These are phyloP conservation scores for Citrus trifoliata DNA, from an alignment of 345 rosid species.

Conservation along the genomic window DNA sequence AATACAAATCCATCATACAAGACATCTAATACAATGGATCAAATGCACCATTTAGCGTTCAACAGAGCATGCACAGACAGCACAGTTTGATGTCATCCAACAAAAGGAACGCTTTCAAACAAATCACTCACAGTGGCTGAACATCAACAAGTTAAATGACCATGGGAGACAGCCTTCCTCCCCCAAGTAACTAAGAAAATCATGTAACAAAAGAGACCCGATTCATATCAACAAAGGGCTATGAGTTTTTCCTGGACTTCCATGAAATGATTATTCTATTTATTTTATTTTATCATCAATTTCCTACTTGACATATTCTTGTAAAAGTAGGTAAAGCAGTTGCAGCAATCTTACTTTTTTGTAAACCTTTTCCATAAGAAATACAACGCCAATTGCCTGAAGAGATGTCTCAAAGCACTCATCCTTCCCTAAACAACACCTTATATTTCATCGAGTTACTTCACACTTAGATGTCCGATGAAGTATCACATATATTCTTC, in stretches of 20 bases:
- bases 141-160: background rate
- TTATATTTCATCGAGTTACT: background rate
- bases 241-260: background rate
- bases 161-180: background rate
- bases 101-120: background rate
- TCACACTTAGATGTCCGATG: background rate
- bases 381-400: no score
- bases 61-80: background rate
- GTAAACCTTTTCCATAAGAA: background rate
- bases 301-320: background rate
- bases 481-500: background rate
- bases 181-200: background rate
- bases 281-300: background rate
- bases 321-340: background rate
- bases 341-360: background rate
- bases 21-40: no score
- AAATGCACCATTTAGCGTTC: background rate
- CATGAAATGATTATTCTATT: background rate
- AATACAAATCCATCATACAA: no score
- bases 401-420: background rate
- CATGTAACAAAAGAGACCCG: background rate
- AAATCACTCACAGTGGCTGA: background rate
- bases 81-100: background rate
- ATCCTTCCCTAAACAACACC: background rate
- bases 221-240: background rate